These are phyloP conservation scores for Apiospora marii DNA, from an alignment of 2,329 filamentous ascomycete species.

Conservation along the genomic window DNA sequence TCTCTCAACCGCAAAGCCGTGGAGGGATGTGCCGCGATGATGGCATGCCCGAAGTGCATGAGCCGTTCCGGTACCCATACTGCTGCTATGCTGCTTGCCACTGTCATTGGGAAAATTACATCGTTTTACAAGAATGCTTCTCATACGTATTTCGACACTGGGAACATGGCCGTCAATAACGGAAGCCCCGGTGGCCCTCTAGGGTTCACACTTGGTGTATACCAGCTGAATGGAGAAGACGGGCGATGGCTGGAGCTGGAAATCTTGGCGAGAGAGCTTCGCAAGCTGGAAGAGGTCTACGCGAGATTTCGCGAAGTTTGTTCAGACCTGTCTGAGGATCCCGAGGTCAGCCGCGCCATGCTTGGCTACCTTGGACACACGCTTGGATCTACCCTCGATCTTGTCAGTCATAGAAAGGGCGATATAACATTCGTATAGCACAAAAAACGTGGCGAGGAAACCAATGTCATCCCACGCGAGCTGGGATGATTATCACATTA, in stretches of 20 bases:
- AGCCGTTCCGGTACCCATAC: constrained; percentile 52
- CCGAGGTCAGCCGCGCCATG: constrained; percentile 54
- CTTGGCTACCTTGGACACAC: constrained; percentile 54
- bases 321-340: constrained; percentile 48
- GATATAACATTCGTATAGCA: constrained; percentile 37
- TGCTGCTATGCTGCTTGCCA: constrained; percentile 57
- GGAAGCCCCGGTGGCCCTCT: constrained; percentile 36
- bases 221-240: constrained; percentile 55
- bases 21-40: constrained; percentile 56
- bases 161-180: constrained; percentile 29
- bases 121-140: constrained; percentile 54
- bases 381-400: constrained; percentile 52
- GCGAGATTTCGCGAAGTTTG: constrained; percentile 52
- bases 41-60: constrained; percentile 55
- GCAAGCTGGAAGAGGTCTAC: constrained; percentile 56
- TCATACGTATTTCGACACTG: constrained; percentile 48
- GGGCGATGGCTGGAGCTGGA: constrained; percentile 56
- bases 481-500: background rate
- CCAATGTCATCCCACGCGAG: background rate
- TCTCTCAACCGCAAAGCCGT: constrained; percentile 57
- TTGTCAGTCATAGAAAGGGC: constrained; percentile 48
- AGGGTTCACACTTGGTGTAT: constrained; percentile 53
- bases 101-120: constrained; percentile 56
- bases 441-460: background rate
- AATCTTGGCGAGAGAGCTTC: constrained; percentile 56